Evolutionary conservation across 2,329 filamentous ascomycete species (phyloP), one percentile per base, ranked within the genome.

Genomic region (Stenocarpella maydis): DNA sequence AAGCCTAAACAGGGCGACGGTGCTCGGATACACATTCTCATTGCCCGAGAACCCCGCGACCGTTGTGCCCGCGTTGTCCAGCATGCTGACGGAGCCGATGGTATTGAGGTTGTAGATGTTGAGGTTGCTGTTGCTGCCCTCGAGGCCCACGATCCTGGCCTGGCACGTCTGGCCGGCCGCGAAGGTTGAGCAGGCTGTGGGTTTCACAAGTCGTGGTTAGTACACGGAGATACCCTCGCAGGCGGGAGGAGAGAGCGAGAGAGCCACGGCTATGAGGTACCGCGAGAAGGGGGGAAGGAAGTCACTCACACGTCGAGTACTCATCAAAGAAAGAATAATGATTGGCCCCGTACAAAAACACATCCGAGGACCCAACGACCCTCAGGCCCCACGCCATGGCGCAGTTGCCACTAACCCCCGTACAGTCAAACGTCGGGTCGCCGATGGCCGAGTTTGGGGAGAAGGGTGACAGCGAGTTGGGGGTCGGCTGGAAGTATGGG

Each of bases 321-420:
- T 91, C 88, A 76, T 86, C 83, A 76, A 91, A 92, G 82, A 91
- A 92, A 3, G 85, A 88, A 79, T 93, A 93, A 17, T 92, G 74
- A 0, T 91, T 91, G 0, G 86, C 87, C 9, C 90, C 90, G 73
- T 91, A 90, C 28, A 88, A 79, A 21, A 86, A 79, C 15, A 92
- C 78, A 75, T 87, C 83, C 54, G 80, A 80, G 43, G 85, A 87
- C 72, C 85, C 81, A 50, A 90, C 74, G 45, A 93, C 83, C 9
- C 90, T 84, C 37, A 93, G 80, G 0, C 88, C 91, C 90, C 90
- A 92, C 1, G 89, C 88, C 73, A 86, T 82, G 19, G 83, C 83
- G 73, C 87, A 88, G 63, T 78, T 79, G 12, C 75, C 73, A 8
- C 55, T 55, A 1, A 75, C 73, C 10, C 74, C 74, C 14, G 55